Base-by-base conservation (phyloP, 2,329 filamentous ascomycete species). In the Neurospora sp. region DNA sequence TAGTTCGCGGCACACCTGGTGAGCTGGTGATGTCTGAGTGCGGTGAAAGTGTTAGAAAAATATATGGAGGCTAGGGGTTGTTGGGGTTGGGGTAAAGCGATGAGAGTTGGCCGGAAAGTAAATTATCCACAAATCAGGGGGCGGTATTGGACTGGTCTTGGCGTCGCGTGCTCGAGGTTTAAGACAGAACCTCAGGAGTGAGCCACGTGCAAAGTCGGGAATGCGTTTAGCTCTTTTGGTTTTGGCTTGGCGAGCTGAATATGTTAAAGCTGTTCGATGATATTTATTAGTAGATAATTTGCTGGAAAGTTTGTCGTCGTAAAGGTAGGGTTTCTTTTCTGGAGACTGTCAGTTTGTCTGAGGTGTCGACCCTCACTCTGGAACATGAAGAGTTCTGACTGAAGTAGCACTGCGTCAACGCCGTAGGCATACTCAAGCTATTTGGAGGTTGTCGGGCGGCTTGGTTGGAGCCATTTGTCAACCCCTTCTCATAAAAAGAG, bases 71-170 rank as follows among this genome's bases (percentile, higher is more conserved):
- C 15, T 36, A 40, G 36, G 33, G 40, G 67, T 43, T 38, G 41
- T 36, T 33, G 36, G 33, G 40, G 67, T 43, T 38, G 41, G 28
- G 41, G 41, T n/a, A n/a, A 41, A 23, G 39, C 62, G 46, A 37
- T 15, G 11, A 19, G 12, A 28, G 8, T 52, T 66, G 39, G n/a
- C 17, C 68, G 62, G 68, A 43, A 46, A 38, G 41, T 46, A 15
- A 57, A 67, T 69, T 67, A 62, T 69, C 68, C 68, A 69, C 68
- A 67, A 69, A 69, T 69, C 65, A 69, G 68, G 15, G 6, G 12
- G 10, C 12, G 2, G 12, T 62, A 36, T 28, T 62, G 12, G 23
- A 12, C 12, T 17, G 4, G 6, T 5, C 23, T 62, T 62, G 52
- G 15, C 12, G 6, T 3, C 11, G 46, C 5, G 5, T 23, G 46